Evolutionary conservation across 2,329 filamentous ascomycete genomes (phyloP).

Genomic region (Dothideomycetes sp.): DNA sequence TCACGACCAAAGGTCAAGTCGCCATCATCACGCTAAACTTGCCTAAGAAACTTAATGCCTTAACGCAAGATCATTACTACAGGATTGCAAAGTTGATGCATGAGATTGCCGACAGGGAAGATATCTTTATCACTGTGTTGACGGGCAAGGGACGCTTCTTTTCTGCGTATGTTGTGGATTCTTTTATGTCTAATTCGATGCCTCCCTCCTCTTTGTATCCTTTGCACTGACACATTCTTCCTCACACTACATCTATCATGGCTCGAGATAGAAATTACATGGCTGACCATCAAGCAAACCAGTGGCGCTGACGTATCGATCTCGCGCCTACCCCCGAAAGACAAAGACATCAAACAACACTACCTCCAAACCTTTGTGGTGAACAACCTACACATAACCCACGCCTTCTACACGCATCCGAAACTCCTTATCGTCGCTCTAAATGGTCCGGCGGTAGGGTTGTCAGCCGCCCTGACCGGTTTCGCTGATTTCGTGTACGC

Average conservation of each 20-base stretch:
- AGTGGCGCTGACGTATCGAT: conserved; percentile 73
- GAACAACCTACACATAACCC: conserved; percentile 82
- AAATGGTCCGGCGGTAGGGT: conserved; percentile 83
- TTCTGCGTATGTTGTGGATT: conserved; percentile 59
- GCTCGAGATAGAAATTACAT: too few species aligned
- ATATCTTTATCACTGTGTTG: conserved; percentile 76
- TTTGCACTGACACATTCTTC: too few species aligned
- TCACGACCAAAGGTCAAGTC: conserved; percentile 59
- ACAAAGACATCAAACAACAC: conserved; percentile 39
- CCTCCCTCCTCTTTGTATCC: neutral
- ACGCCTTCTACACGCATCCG: conserved; percentile 84
- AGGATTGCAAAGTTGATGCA: conserved; percentile 62
- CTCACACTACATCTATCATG: neutral
- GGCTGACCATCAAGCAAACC: too few species aligned
- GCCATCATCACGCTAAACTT: conserved; percentile 83
- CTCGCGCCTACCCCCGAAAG: conserved; percentile 34
- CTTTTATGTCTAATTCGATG: neutral
- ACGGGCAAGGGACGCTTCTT: conserved; percentile 75
- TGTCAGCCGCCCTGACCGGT: conserved; percentile 72
- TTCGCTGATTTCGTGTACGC: conserved; percentile 91
- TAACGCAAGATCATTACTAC: conserved; percentile 66
- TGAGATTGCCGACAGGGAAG: conserved; percentile 67
- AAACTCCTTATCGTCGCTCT: conserved; percentile 88
- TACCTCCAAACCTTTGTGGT: conserved; percentile 66
- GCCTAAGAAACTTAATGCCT: conserved; percentile 77